Base-by-base conservation (phyloP, 1,284 basidiomycete genomes). In the Neotropicomus parvogracilis region DNA sequence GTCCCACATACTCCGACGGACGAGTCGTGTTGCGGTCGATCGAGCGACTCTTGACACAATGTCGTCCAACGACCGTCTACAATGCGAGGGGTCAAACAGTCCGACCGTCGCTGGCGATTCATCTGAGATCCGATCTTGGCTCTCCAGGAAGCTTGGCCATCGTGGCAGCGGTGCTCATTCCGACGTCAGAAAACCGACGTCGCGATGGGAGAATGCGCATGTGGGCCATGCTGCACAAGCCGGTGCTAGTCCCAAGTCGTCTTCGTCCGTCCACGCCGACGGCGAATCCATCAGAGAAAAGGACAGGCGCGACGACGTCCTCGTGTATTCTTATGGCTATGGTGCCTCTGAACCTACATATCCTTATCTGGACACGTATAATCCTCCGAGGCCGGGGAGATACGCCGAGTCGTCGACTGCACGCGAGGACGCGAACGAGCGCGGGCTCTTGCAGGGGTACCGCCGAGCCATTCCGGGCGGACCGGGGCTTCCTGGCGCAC, bases 321-420 rank as follows among this genome's bases (percentile, higher is more conserved):
- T 49, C 29, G 46, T 48, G 49, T 64, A 60, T 44, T 44, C 54
- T 11, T 65, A 65, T 27, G 66, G 63, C 9, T 64, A 64, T 35
- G 63, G 63, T 1, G 63, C 53, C 19, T 46, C 56, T 4, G 54
- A 52, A 29, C 49, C 54, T 20, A 49, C 59, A 4, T 67, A 65
- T 52, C 63, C 65, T 40, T 65, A 65, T 61, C 54, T 64, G 41
- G 64, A 68, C 40, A 48, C 56, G 48, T 64, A 68, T 41, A 67
- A 64, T 20, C 57, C 64, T 12, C 54, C 34, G 37, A 27, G 39
- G 17, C 46, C 21, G 19, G 42, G 34, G 2, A 29, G 40, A 34
- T 31, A 38, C n/a, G 4, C 38, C 35, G 52, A 48, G 20, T 27
- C 45, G 14, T 12, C 43, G 40, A 34, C 52, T 14, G 26, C 46